Evolutionary conservation across 441 rosid genomes (phyloP).

Genomic region (Bruguiera hainesii): DNA sequence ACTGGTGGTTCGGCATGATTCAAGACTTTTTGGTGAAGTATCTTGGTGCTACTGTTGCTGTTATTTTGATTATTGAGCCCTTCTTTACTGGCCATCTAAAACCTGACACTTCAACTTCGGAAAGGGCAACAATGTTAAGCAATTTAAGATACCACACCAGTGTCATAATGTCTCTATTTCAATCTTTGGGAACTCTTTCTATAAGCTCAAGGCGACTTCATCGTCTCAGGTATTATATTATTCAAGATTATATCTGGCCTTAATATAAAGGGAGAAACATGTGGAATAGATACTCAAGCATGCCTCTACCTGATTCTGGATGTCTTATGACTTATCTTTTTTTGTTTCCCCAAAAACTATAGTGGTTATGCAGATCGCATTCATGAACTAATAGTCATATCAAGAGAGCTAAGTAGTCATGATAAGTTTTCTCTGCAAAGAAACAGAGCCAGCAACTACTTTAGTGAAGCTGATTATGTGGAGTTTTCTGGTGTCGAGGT

Average conservation of each 20-base stretch:
- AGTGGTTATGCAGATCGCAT: constrained; percentile 99
- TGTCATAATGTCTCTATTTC: constrained; percentile 90
- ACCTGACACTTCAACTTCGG: constrained; percentile 89
- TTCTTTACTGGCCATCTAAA: constrained; percentile 92
- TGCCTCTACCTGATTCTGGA: constrained; percentile 1
- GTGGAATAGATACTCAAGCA: neutral
- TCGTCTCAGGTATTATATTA: constrained; percentile 77
- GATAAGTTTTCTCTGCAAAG: constrained; percentile 63
- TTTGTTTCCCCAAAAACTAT: constrained; percentile 13
- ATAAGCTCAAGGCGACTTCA: constrained; percentile 88
- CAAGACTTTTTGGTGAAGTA: constrained; percentile 96
- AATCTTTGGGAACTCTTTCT: constrained; percentile 95
- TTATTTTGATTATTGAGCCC: constrained; percentile 91
- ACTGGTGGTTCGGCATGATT: constrained; percentile 99
- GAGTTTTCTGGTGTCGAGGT: constrained; percentile 97
- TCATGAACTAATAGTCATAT: constrained; percentile 83
- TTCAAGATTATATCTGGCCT: constrained; percentile 1
- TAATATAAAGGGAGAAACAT: neutral
- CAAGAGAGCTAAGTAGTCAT: constrained; percentile 71
- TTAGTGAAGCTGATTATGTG: constrained; percentile 85
- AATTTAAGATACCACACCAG: constrained; percentile 99
- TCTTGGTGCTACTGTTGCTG: constrained; percentile 99
- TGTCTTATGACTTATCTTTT: constrained; percentile 11
- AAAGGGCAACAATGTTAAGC: constrained; percentile 98
- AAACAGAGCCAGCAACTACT: constrained; percentile 63